These are phyloP conservation scores for Sophora flavescens DNA, from an alignment of 306 rosid species.

Conservation along the genomic window DNA sequence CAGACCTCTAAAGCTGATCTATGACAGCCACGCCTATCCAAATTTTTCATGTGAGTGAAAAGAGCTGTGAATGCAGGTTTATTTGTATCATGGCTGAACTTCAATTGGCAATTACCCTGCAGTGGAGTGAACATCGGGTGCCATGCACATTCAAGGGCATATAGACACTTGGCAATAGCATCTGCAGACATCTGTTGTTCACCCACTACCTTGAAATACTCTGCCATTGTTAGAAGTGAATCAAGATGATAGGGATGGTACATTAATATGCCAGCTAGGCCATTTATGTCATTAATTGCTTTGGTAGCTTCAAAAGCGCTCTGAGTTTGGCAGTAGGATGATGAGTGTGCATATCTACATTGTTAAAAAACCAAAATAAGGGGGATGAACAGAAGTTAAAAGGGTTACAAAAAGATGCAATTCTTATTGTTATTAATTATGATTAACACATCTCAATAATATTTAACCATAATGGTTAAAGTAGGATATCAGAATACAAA, in stretches of 20 bases:
- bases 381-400: conserved; percentile 1
- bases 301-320: conserved; percentile 84
- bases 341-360: conserved; percentile 74
- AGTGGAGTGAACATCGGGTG: conserved; percentile 84
- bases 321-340: conserved; percentile 78
- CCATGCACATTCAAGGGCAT: conserved; percentile 98
- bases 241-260: conserved; percentile 87
- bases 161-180: conserved; percentile 76
- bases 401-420: conserved; percentile 20
- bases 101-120: conserved; percentile 89
- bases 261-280: conserved; percentile 66
- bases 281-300: conserved; percentile 84
- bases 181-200: conserved; percentile 96
- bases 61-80: conserved; percentile 76
- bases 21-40: conserved; percentile 97
- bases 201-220: conserved; percentile 86
- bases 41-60: conserved; percentile 88
- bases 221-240: conserved; percentile 89
- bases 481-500: conserved; percentile 26
- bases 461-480: conserved; percentile 8
- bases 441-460: conserved; percentile 17
- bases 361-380: conserved; percentile 41
- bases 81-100: conserved; percentile 77
- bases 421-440: background rate
- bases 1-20: conserved; percentile 97